Evolutionary conservation across 2,329 filamentous ascomycete genomes (phyloP).

Genomic region (Monosporascus sp.): DNA sequence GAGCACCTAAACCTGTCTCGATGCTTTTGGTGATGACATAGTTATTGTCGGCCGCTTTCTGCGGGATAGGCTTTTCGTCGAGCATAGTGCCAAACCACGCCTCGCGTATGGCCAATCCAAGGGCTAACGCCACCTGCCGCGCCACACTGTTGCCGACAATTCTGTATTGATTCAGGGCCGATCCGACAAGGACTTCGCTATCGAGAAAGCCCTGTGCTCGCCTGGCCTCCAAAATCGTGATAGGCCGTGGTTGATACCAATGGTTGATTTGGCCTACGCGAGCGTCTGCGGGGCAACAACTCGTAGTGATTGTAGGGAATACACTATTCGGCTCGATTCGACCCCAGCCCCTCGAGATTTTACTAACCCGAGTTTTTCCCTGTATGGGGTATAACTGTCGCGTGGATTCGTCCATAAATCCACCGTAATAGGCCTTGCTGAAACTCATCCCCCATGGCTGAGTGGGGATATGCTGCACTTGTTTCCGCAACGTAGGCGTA

Average conservation of each 20-base stretch:
- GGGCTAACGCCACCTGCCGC: slow-evolving; percentile 57
- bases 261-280: slow-evolving; percentile 54
- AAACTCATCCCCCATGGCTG: slow-evolving; percentile 52
- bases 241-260: slow-evolving; percentile 56
- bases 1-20: neutral
- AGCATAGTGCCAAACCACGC: slow-evolving; percentile 42
- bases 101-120: slow-evolving; percentile 59
- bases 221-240: slow-evolving; percentile 62
- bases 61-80: slow-evolving; percentile 16
- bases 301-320: slow-evolving; percentile 60
- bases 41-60: neutral
- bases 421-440: slow-evolving; percentile 33
- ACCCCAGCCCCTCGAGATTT: slow-evolving; percentile 39
- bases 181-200: slow-evolving; percentile 62
- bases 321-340: slow-evolving; percentile 47
- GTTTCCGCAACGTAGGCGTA: slow-evolving; percentile 31
- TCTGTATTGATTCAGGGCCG: slow-evolving; percentile 48
- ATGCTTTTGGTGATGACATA: neutral
- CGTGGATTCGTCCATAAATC: slow-evolving; percentile 34
- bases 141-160: slow-evolving; percentile 76
- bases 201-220: slow-evolving; percentile 67
- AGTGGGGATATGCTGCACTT: slow-evolving; percentile 55
- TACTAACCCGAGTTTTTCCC: slow-evolving; percentile 3
- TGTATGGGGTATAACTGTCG: slow-evolving; percentile 32
- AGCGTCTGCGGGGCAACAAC: slow-evolving; percentile 43